A percentile compares a stretch with the other conserved stretches of the same genome.
These are phyloP conservation scores for Xylaria sp. DNA, from an alignment of 2,329 filamentous ascomycete species.

Conservation along the genomic window DNA sequence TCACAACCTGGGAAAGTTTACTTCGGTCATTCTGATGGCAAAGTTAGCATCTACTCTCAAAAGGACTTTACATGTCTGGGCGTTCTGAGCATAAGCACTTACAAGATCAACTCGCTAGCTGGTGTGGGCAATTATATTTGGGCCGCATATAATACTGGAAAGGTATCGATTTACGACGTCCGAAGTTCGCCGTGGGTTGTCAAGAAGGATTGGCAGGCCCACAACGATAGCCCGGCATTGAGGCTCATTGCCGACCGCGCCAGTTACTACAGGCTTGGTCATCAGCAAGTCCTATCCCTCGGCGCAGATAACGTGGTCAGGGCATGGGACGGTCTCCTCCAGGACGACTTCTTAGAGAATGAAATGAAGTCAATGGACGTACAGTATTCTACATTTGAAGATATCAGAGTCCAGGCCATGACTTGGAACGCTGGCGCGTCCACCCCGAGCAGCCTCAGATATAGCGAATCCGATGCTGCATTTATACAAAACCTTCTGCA, in stretches of 20 bases:
- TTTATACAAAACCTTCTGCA: constrained; percentile 87
- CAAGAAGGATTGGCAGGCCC: constrained; percentile 94
- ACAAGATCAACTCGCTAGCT: constrained; percentile 90
- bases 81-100: constrained; percentile 86
- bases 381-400: constrained; percentile 86
- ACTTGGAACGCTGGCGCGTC: constrained; percentile 99
- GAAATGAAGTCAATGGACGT: constrained; percentile 87
- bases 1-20: constrained; percentile 83
- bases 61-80: constrained; percentile 80
- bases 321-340: constrained; percentile 90
- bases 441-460: constrained; percentile 84
- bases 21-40: constrained; percentile 92
- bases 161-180: constrained; percentile 92
- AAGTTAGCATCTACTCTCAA: constrained; percentile 90
- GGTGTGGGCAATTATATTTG: constrained; percentile 86
- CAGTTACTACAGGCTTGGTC: constrained; percentile 85
- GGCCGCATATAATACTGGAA: constrained; percentile 95
- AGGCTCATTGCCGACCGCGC: constrained; percentile 82
- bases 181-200: constrained; percentile 84
- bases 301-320: constrained; percentile 87
- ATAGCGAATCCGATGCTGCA: constrained; percentile 73
- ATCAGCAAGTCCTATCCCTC: constrained; percentile 85
- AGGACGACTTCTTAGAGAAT: constrained; percentile 93
- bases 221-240: constrained; percentile 79
- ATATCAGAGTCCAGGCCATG: constrained; percentile 82